A percentile compares a stretch with the other conserved stretches of the same genome.
Evolutionary conservation across 805 yeast genomes (phyloP).

Genomic region (Sungouiozyma intestinalis): DNA sequence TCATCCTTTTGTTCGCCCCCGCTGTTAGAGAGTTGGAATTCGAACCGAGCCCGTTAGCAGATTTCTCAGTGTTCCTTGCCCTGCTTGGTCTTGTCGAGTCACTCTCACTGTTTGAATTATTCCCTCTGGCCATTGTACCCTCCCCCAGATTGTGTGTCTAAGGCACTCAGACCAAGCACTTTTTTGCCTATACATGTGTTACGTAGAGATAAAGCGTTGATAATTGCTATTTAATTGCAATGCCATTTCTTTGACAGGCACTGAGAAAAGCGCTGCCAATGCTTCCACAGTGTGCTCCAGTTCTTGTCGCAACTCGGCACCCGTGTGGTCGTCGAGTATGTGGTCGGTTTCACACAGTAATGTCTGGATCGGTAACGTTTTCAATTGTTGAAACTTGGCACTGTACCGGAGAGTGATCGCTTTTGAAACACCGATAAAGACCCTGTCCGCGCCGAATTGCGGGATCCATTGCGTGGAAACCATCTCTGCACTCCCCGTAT

Average conservation of each 20-base stretch:
- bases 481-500: constrained; percentile 72
- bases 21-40: constrained; percentile 4
- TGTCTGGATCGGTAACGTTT: constrained; percentile 1
- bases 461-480: constrained; percentile 36
- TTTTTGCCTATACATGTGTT: neutral
- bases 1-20: constrained; percentile 32
- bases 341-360: neutral
- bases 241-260: neutral
- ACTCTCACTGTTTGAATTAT: constrained; percentile 2
- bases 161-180: neutral
- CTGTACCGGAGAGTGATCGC: constrained; percentile 10
- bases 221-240: neutral
- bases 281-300: neutral
- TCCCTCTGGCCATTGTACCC: constrained; percentile 5
- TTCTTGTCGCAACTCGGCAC: neutral
- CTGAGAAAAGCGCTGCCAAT: neutral
- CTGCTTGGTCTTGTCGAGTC: constrained; percentile 1
- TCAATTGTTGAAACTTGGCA: neutral
- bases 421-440: constrained; percentile 24
- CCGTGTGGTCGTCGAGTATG: neutral
- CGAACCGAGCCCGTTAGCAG: neutral
- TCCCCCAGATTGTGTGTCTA: too few species aligned
- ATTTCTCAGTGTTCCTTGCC: neutral
- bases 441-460: constrained; percentile 14
- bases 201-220: neutral